phyloP scores from a whole-genome alignment of 768 basidiomycete species.

The Cubamyces sp. region DNA sequence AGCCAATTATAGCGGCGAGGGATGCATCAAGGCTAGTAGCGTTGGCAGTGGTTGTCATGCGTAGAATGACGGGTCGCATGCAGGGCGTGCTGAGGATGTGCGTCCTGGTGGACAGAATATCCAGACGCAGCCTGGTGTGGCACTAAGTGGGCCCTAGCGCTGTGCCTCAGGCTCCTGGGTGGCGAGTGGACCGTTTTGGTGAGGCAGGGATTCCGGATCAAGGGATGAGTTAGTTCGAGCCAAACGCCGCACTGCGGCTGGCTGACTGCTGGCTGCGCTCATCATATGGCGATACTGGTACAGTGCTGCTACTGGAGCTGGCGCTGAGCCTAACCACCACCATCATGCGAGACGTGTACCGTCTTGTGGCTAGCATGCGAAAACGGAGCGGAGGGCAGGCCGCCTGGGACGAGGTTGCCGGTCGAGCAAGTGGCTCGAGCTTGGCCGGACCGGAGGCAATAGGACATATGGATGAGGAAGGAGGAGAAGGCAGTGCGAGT shows the following conservation, averaged over 20 bases:
- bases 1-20: conserved; percentile 6
- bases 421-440: neutral
- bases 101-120: neutral
- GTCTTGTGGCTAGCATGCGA: neutral
- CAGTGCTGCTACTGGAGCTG: neutral
- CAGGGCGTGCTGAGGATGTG: neutral
- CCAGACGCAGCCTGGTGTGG: neutral
- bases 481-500: neutral
- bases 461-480: neutral
- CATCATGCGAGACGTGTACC: too few species aligned
- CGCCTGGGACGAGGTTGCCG: neutral
- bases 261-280: neutral
- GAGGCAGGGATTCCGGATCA: conserved; percentile 6
- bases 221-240: neutral
- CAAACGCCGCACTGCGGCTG: too few species aligned
- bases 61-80: neutral
- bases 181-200: neutral
- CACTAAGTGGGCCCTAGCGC: neutral
- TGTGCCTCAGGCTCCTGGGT: neutral
- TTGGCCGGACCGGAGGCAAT: neutral
- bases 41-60: conserved; percentile 7
- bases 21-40: neutral
- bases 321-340: too few species aligned
- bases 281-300: neutral
- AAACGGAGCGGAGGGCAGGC: neutral